phyloP scores from a whole-genome alignment of 495 filamentous ascomycete genomes.

The Hypoxylon intermedium region DNA sequence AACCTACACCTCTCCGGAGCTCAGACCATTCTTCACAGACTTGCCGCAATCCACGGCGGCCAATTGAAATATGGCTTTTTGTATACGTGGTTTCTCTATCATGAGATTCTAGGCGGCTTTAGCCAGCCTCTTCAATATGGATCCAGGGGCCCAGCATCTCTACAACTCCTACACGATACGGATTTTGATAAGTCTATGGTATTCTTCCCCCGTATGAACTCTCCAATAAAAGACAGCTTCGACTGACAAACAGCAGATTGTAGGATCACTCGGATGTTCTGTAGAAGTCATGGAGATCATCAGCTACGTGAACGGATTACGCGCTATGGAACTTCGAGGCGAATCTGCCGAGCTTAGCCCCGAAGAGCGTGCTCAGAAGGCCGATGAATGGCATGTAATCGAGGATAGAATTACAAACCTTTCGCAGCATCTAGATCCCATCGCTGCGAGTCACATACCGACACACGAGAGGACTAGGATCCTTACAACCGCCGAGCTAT shows the following conservation, averaged over 20 bases:
- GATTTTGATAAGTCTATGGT: slow-evolving; percentile 43
- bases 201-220: background rate
- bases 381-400: slow-evolving; percentile 33
- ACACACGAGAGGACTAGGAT: slow-evolving; percentile 35
- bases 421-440: slow-evolving; percentile 36
- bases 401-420: slow-evolving; percentile 35
- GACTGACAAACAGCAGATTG: slow-evolving; percentile 39
- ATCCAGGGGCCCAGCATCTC: slow-evolving; percentile 35
- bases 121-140: slow-evolving; percentile 41
- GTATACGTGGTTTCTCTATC: slow-evolving; percentile 48
- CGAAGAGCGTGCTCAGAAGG: slow-evolving; percentile 28
- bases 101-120: slow-evolving; percentile 46
- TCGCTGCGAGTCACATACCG: slow-evolving; percentile 24
- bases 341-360: slow-evolving; percentile 11
- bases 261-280: slow-evolving; percentile 47
- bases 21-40: slow-evolving; percentile 39
- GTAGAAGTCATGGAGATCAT: slow-evolving; percentile 46
- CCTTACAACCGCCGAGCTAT: slow-evolving; percentile 44
- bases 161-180: slow-evolving; percentile 36
- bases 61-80: slow-evolving; percentile 40
- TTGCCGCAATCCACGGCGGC: slow-evolving; percentile 37
- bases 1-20: slow-evolving; percentile 44
- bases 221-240: background rate
- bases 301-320: slow-evolving; percentile 40
- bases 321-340: slow-evolving; percentile 36